Percentiles rank a stretch among this genome's conserved stretches.
These are phyloP conservation scores for Periglandula ipomoeae DNA, from an alignment of 2,329 filamentous ascomycete species.

Conservation along the genomic window DNA sequence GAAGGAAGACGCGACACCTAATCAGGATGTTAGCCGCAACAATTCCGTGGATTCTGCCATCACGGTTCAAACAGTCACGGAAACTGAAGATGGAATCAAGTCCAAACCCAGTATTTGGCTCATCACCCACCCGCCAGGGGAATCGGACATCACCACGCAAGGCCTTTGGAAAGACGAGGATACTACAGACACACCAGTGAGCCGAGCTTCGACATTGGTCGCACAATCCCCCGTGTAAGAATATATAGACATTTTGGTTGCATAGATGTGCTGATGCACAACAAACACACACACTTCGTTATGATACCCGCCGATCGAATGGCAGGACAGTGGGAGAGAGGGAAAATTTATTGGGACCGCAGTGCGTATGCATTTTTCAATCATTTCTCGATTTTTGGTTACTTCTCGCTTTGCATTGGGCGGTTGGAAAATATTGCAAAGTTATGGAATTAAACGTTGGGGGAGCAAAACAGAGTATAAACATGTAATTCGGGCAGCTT, in stretches of 20 bases:
- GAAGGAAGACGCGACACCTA: slow-evolving; percentile 8
- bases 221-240: slow-evolving; percentile 1
- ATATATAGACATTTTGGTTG: not conserved
- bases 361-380: not conserved
- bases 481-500: no score
- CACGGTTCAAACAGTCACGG: slow-evolving; percentile 13
- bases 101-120: slow-evolving; percentile 11
- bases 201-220: not conserved
- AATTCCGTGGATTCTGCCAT: slow-evolving; percentile 15
- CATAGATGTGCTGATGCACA: slow-evolving; percentile 2
- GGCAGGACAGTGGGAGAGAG: not conserved
- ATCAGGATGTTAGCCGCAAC: slow-evolving; percentile 12
- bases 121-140: slow-evolving; percentile 1
- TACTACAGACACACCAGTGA: not conserved
- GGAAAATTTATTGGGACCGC: not conserved
- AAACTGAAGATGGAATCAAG: slow-evolving; percentile 10
- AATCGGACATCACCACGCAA: not conserved
- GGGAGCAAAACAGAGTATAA: no score
- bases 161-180: slow-evolving; percentile 1
- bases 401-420: no score
- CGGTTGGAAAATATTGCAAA: no score
- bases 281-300: not conserved
- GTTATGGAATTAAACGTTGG: no score
- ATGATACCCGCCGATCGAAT: not conserved
- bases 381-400: not conserved